Evolutionary conservation across 1,284 basidiomycete genomes (phyloP), one percentile per base, ranked within the genome.

Genomic region (Microbotryum scabiosae): DNA sequence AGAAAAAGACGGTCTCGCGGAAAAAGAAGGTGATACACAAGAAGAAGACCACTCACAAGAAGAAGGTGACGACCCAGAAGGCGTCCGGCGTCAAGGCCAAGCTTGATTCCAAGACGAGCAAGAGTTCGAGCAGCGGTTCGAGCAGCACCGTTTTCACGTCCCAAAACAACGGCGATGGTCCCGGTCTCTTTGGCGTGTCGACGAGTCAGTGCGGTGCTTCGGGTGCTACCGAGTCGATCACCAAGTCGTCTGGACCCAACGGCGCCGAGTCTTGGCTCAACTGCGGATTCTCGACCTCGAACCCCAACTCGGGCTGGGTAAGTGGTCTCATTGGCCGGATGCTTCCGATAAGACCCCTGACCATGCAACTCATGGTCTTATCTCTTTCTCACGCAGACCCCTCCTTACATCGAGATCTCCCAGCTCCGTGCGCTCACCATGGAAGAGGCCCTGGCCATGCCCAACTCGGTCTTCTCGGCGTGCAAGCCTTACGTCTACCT

Each of bases 261-360:
- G 88, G 88, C 25, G 74, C 77, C 65, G 80, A 86, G 57, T 78
- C 82, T 64, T 91, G 84, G 82, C 75, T 92, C 69, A 89, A 88
- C 76, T 91, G 89, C 70, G 88, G 67, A 3, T 16, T 68, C 10
- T 36, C 51, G 7, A 8, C 20, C 44, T 20, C 10, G 3, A n/a
- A 56, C 50, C 51, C 55, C 41, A 30, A 61, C 36, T 26, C 51
- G 60, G 48, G 63, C 61, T 57, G 16, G 56, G 47, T 25, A 49
- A 41, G 16, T 69, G 41, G 76, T 73, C 30, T 84, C 84, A 47
- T 88, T 86, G 30, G 1, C 85, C 78, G 76, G 32, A 85, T 86
- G 20, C 83, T 84, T 9, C 71, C 30, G n/a, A 26, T n/a, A n/a
- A 6, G 4, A 21, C 21, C 20, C 18, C 10, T 51, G 4, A 5